Evolutionary conservation across 2,329 filamentous ascomycete species (phyloP), one percentile per base, ranked within the genome.

Genomic region (Epichloe brachyelytri): DNA sequence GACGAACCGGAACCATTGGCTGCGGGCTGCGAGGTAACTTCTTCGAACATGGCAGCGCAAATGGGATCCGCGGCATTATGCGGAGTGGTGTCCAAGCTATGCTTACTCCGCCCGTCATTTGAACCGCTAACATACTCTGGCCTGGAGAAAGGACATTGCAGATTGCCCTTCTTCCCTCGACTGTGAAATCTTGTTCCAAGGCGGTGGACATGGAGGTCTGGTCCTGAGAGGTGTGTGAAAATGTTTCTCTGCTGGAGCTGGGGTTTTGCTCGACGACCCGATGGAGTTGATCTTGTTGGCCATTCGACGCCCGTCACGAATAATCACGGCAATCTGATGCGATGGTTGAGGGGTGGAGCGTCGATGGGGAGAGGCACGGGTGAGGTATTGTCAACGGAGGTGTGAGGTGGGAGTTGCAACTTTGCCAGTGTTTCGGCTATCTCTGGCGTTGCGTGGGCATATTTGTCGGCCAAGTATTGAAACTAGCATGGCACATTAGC

Each of bases 101-200:
- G 58, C 52, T 39, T 46, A 46, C 41, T 49, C 12, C 46, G 34
- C 59, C 50, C 54, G 49, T 59, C 58, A 33, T 57, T 57, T 15
- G 58, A 57, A 46, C 60, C 64, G 60, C 59, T 63, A 59, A 59
- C 65, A 58, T 60, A 67, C 55, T 58, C 65, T 58, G 67, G 59
- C 60, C 73, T 68, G 53, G 73, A 83, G 66, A 95, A 95, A 0
- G 90, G 90, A 68, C 90, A 96, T 58, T 80, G 79, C 48, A 96
- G 71, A 56, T 78, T 79, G 59, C 89, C 87, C 60, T 85, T 87
- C 61, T 82, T 88, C 54, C 90, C 63, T 83, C 75, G 36, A 90
- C 85, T 17, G 90, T 96, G 61, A 95, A 96, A 68, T 96, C 90
- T 69, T 86, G 85, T 70, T 95, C 90, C 62, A 95, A 71, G 38